These are phyloP conservation scores for Kwoniella mangroviensis DNA, from an alignment of 768 basidiomycete species.

Conservation along the genomic window DNA sequence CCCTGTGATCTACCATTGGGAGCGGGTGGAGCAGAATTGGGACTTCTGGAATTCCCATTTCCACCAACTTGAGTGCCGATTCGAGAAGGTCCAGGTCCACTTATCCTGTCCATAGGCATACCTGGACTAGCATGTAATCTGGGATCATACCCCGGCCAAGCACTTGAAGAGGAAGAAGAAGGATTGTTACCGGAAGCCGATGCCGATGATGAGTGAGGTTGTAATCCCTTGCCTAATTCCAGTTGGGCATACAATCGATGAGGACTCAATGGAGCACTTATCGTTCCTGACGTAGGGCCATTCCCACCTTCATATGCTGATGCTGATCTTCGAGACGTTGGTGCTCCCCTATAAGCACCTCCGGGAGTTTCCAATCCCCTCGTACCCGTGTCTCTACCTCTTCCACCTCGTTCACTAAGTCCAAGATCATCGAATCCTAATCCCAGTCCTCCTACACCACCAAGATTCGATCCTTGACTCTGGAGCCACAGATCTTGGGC, in stretches of 20 bases:
- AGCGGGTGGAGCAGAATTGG: constrained; percentile 11
- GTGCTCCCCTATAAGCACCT: constrained; percentile 25
- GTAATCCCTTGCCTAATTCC: constrained; percentile 46
- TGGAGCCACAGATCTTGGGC: constrained; percentile 57
- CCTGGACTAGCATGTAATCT: constrained; percentile 32
- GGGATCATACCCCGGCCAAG: constrained; percentile 33
- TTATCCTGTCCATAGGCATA: constrained; percentile 34
- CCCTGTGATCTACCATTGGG: constrained; percentile 10
- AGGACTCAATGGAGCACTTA: constrained; percentile 55
- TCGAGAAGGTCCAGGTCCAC: constrained; percentile 15
- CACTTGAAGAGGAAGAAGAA: constrained; percentile 7
- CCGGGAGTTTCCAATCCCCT: constrained; percentile 50
- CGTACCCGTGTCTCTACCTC: constrained; percentile 47
- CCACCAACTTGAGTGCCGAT: not conserved
- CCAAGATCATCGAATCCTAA: constrained; percentile 39
- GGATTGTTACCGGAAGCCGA: not conserved
- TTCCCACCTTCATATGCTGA: constrained; percentile 32
- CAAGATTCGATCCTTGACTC: constrained; percentile 52
- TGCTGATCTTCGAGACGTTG: constrained; percentile 25
- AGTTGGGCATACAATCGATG: constrained; percentile 51
- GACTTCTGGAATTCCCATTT: constrained; percentile 4
- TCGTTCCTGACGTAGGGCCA: constrained; percentile 48
- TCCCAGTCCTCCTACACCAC: constrained; percentile 39
- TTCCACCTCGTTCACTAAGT: constrained; percentile 19
- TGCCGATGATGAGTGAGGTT: constrained; percentile 21